A percentile compares a stretch with the other conserved stretches of the same genome.
Evolutionary conservation across 345 rosid genomes (phyloP).

Genomic region (Lagerstroemia speciosa): DNA sequence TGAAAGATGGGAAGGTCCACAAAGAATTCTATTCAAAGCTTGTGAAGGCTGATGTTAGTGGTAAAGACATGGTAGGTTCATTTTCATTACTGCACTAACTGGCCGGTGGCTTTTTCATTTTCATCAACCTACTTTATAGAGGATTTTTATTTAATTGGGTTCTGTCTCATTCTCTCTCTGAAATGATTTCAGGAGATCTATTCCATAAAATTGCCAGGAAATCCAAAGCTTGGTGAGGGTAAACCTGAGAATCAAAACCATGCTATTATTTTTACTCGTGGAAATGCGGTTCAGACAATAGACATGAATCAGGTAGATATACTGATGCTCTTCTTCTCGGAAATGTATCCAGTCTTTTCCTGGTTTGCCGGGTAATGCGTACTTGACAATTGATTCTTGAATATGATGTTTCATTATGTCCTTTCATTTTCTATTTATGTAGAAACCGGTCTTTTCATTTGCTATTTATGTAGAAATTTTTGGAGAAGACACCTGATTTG

Average conservation of each 20-base stretch:
- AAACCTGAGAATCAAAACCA: slow-evolving; percentile 99
- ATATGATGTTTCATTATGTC: not conserved
- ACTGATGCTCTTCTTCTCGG: not conserved
- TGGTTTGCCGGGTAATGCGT: not conserved
- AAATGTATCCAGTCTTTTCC: not conserved
- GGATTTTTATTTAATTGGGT: not conserved
- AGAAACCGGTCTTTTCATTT: not conserved
- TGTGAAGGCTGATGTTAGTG: slow-evolving; percentile 91
- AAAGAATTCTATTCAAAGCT: slow-evolving; percentile 83
- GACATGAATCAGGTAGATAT: slow-evolving; percentile 90
- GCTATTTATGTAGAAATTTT: not conserved
- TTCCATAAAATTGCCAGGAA: slow-evolving; percentile 88
- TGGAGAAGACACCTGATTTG: not conserved
- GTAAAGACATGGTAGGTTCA: slow-evolving; percentile 78
- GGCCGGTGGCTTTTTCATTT: not conserved
- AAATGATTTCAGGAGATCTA: slow-evolving; percentile 62
- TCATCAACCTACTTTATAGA: not conserved
- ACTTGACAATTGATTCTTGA: not conserved
- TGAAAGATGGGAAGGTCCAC: slow-evolving; percentile 61
- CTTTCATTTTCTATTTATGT: not conserved
- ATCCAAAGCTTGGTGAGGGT: slow-evolving; percentile 97
- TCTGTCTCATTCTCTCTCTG: not conserved
- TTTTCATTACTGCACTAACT: not conserved
- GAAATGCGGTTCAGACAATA: slow-evolving; percentile 93
- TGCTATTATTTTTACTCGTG: slow-evolving; percentile 91